Evolutionary conservation across 148 eudicot genomes (phyloP).

Genomic region (Camellia granthamiana): DNA sequence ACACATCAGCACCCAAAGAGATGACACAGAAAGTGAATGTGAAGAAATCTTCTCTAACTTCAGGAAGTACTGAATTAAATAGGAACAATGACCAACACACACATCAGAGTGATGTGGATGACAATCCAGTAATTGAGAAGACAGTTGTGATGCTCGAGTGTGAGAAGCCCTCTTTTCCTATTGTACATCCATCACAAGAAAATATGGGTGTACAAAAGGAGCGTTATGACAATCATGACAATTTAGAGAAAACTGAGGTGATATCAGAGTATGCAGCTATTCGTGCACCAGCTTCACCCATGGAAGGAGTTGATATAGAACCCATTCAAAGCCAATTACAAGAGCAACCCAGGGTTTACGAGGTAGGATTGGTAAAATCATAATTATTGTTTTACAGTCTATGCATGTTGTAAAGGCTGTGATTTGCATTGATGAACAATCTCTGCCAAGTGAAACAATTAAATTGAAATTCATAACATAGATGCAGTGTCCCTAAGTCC

Average conservation of each 20-base stretch:
- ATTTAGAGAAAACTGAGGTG: conserved; percentile 26
- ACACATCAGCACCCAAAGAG: conserved; percentile 36
- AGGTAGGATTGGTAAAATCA: conserved; percentile 34
- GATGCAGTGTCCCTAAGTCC: background rate
- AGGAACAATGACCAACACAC: conserved; percentile 17
- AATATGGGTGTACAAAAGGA: conserved; percentile 17
- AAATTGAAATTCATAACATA: background rate
- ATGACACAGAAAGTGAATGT: conserved; percentile 29
- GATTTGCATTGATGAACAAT: background rate
- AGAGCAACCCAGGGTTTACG: conserved; percentile 30
- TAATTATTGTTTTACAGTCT: background rate
- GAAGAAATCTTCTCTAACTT: conserved; percentile 27
- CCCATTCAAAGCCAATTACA: conserved; percentile 30
- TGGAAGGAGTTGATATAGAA: conserved; percentile 37
- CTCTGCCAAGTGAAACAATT: background rate
- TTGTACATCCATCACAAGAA: conserved; percentile 30
- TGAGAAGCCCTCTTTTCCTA: conserved; percentile 52
- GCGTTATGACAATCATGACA: conserved; percentile 24
- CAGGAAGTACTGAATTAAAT: conserved; percentile 11
- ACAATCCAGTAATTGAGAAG: conserved; percentile 74
- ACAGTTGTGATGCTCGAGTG: conserved; percentile 73
- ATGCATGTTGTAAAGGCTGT: background rate
- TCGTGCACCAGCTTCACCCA: conserved; percentile 47
- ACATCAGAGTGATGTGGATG: conserved; percentile 47
- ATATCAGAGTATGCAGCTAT: conserved; percentile 26